Evolutionary conservation across 192 early-diverging fungal species (phyloP), one percentile per base, ranked within the genome.

Genomic region (Backusella tuberculispora): DNA sequence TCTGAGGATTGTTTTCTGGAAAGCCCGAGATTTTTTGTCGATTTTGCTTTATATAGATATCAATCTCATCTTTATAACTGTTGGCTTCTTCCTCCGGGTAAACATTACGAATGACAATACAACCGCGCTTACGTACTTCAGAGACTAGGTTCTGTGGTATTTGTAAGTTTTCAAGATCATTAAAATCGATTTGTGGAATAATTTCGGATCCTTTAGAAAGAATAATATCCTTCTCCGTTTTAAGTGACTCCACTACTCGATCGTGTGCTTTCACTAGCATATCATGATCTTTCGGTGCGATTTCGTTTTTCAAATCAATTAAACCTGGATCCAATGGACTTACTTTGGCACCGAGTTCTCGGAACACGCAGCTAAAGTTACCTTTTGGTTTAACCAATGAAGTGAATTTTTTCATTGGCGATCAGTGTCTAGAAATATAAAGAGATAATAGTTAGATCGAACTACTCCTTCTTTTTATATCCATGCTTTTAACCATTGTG

Each of bases 51-150:
- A 80, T 72, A 45, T 80, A 76, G 0, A 69, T 19, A 2, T 71
- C 37, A 1, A 73, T 72, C 19, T 80, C 44, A 14, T 60, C 24
- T 50, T 80, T 80, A 47, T 76, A 80, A 6, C 42, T 24, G 3
- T 68, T 17, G 1, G 79, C 79, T 29, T 71, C 64, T 29, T 72
- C 71, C 10, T 72, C 19, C 6, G 38, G 37, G 6, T 73, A 37
- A 14, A 80, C 71, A 7, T 66, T 66, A 7, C 75, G 74, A 21
- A 80, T 68, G 5, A 80, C 79, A 42, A 80, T 38, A n/a, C 71
- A 72, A 40, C 79, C 75, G 13, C 71, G 71, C 44, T 76, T 80
- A 3, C 66, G 48, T 14, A 80, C 41, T 15, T 66, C 63, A 26
- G 53, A 40, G 6, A 66, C 66, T 0, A 72, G 34, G 4, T 17